A percentile compares a stretch with the other conserved stretches of the same genome.
Conservation (phyloP, 305 asterid genomes). For the Fraxinus paxiana region DNA sequence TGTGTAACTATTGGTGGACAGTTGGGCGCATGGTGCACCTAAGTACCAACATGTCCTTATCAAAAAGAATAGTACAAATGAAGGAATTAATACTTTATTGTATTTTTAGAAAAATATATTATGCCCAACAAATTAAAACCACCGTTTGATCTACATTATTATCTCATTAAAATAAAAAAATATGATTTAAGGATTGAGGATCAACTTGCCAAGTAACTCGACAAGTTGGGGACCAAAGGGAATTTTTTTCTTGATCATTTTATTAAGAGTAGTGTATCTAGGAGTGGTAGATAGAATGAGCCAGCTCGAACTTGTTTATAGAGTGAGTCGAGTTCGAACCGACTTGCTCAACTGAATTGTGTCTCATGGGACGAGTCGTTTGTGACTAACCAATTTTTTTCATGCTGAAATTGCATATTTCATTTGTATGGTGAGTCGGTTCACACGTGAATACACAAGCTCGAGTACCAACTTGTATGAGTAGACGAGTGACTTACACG, state of each 20-base stretch:
- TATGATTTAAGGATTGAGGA: neutral
- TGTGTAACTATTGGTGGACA: neutral
- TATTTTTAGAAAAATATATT: too few species aligned
- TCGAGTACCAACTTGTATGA: neutral
- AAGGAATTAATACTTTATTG: neutral
- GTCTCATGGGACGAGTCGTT: neutral
- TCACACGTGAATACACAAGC: too few species aligned
- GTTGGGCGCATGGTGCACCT: conserved; percentile 13
- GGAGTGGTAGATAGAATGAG: neutral
- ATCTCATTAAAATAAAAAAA: too few species aligned
- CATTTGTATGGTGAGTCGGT: neutral
- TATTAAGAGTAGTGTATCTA: neutral
- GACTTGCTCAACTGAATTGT: too few species aligned
- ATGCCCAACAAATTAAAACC: too few species aligned
- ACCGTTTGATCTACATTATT: too few species aligned
- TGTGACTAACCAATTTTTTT: too few species aligned
- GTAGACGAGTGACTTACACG: neutral
- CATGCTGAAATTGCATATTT: too few species aligned
- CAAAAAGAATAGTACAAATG: neutral
- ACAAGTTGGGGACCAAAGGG: neutral
- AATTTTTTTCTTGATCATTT: neutral
- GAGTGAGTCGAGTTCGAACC: neutral
- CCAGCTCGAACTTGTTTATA: neutral
- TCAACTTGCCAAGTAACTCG: neutral
- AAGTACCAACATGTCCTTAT: conserved; percentile 20